A percentile compares a stretch with the other conserved stretches of the same genome.
Evolutionary conservation across 208 protist species (phyloP).

Genomic region (Trypanosomatidae sp.): DNA sequence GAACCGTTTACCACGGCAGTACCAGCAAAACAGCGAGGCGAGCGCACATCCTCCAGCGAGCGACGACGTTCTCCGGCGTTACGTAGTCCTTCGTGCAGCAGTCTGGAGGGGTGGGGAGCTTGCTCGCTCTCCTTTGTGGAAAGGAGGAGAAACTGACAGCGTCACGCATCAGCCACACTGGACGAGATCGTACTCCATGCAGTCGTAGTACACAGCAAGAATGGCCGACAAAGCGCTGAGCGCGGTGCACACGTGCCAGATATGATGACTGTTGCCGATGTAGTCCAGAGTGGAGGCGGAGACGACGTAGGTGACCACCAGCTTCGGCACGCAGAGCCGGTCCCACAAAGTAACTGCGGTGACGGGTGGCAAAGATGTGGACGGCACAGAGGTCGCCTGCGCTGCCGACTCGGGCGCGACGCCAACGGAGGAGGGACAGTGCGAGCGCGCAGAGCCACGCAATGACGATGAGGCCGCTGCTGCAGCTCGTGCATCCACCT

Average conservation of each 20-base stretch:
- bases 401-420: not conserved
- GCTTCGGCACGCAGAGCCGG: constrained; percentile 15
- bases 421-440: not conserved
- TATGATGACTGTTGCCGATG: constrained; percentile 62
- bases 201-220: constrained; percentile 65
- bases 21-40: no score
- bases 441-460: not conserved
- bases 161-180: constrained; percentile 18
- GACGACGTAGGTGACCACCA: constrained; percentile 38
- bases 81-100: no score
- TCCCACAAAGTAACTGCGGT: constrained; percentile 15
- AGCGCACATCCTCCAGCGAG: no score
- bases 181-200: constrained; percentile 56
- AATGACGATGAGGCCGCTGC: not conserved
- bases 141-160: not conserved
- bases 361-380: not conserved
- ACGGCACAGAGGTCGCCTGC: not conserved
- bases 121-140: not conserved
- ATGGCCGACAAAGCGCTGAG: constrained; percentile 47
- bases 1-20: no score
- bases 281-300: constrained; percentile 55
- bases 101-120: no score
- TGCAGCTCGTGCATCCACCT: not conserved
- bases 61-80: no score
- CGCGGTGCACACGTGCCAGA: constrained; percentile 67